Evolutionary conservation across 108 stramenopile genomes (phyloP), one percentile per base, ranked within the genome.

Genomic region (Halocafeteria seosinensis): DNA sequence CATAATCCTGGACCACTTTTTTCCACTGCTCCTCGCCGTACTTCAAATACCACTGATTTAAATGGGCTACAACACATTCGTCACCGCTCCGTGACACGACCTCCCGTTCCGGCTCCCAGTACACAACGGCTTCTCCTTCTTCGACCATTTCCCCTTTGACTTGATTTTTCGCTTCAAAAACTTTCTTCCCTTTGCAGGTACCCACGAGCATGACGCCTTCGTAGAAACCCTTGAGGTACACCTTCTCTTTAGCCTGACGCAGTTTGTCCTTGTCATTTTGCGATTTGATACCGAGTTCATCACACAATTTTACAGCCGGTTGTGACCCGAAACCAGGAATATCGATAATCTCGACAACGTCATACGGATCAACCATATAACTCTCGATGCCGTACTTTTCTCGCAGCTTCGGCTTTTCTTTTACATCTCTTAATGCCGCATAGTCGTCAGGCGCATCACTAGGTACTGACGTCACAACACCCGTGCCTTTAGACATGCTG

Each of bases 41-140:
- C 27, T 88, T 84, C 61, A 98, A 81, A 66, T 94, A 98, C 95
- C 95, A 98, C 79, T 98, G 95, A 82, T 98, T 93, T 23, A 92
- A 91, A 1, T 88, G 82, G 13, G 95, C 95, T 38, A 98, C 95
- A 27, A 93, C 87, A 73, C 95, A 98, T 68, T 93, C 93, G 50
- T 94, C 93, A 33, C 92, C 91, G 12, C 91, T 90, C 47, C 95
- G 87, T 38, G 85, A 86, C 37, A 98, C 72, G 37, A 98, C 92
- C 60, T 75, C 73, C 0, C 78, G 84, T 71, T 94, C 93, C 9
- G 95, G 95, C 74, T 98, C 95, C 76, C 84, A 92, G 70, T 94
- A 98, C 25, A 85, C 62, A 66, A 85, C 80, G 3, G 95, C 95
- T 36, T 88, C 70, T 11, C 87, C 85, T 12, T 83, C 84, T 37